phyloP scores from a whole-genome alignment of 192 early-diverging fungal genomes.

The Piromyces sp. region DNA sequence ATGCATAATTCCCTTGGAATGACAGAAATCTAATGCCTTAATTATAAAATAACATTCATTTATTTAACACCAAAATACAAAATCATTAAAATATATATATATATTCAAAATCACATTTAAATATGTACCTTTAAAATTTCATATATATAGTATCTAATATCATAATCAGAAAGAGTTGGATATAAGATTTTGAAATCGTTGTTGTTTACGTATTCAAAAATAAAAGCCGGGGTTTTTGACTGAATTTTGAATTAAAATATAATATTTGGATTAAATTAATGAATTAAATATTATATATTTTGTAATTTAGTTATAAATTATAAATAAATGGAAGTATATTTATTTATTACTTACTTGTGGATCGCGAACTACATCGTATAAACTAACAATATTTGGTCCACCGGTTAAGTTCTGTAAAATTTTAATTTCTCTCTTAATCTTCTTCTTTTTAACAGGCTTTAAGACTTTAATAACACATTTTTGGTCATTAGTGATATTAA shows the following conservation, averaged over 20 bases:
- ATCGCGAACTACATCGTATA: conserved; percentile 89
- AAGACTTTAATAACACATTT: conserved; percentile 98
- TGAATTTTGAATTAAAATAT: conserved; percentile 3
- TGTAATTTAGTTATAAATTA: no score
- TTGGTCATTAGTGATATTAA: conserved; percentile 66
- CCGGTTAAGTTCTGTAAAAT: conserved; percentile 94
- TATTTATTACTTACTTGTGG: conserved; percentile 39
- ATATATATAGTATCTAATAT: conserved; percentile 91
- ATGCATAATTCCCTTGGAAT: conserved; percentile 98
- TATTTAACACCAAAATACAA: no score
- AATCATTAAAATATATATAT: no score
- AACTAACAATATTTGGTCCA: conserved; percentile 78
- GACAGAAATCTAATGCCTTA: conserved; percentile 95
- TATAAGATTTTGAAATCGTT: conserved; percentile 94
- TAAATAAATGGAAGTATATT: no score
- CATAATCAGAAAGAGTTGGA: conserved; percentile 81
- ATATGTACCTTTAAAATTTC: conserved; percentile 70
- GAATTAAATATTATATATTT: conserved; percentile 2
- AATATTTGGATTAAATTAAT: neutral
- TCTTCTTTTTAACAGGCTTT: conserved; percentile 99
- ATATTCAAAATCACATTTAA: no score
- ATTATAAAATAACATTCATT: no score
- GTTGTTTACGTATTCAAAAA: conserved; percentile 96
- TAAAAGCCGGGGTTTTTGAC: conserved; percentile 89
- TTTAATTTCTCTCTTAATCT: conserved; percentile 98